phyloP scores from a whole-genome alignment of 495 filamentous ascomycete genomes.

The Venustampulla echinocandica region DNA sequence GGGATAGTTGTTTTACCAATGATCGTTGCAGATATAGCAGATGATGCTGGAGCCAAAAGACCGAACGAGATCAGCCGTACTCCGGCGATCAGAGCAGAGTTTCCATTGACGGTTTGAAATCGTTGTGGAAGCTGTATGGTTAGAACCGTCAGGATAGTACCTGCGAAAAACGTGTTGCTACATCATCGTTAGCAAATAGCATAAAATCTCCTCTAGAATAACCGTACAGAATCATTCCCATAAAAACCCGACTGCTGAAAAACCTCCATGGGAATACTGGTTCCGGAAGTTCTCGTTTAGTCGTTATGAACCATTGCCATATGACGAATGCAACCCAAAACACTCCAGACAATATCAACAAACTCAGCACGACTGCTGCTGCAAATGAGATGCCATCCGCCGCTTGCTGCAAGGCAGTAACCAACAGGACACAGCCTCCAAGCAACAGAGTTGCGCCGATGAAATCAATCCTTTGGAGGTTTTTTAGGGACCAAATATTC shows the following conservation, averaged over 20 bases:
- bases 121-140: neutral
- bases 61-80: constrained; percentile 36
- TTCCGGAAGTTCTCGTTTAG: neutral
- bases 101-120: neutral
- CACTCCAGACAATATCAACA: neutral
- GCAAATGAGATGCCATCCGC: neutral
- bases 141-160: neutral
- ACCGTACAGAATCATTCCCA: neutral
- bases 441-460: neutral
- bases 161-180: neutral
- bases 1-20: neutral
- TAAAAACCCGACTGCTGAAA: neutral
- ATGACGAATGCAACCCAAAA: neutral
- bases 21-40: constrained; percentile 21
- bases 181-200: constrained; percentile 9
- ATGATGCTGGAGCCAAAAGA: constrained; percentile 38
- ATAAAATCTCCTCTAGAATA: neutral
- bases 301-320: neutral
- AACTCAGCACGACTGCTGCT: neutral
- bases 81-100: neutral
- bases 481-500: neutral
- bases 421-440: neutral
- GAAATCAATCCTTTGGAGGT: neutral
- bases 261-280: neutral
- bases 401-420: neutral